Base-by-base conservation (phyloP, 2,329 filamentous ascomycete genomes). In the Penicillium palitans region DNA sequence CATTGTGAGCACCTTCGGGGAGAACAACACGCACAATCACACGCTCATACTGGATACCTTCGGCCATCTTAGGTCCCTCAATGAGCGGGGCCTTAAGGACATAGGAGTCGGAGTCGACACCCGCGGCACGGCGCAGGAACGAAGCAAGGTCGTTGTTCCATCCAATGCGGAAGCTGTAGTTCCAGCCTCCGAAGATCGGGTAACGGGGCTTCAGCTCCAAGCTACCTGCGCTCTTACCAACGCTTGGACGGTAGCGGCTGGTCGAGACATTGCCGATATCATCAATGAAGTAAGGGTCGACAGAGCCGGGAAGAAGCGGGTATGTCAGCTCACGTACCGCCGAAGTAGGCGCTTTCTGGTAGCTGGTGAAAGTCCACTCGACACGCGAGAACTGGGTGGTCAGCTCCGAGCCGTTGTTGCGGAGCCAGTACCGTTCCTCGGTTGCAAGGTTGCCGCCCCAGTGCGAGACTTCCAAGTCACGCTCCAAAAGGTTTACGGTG, bases 181-280 rank as follows among this genome's bases (percentile, higher is more conserved):
- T 96, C 95, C 95, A 99, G 60, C 91, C 92, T 60, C 95, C 95
- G 70, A 97, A 99, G 25, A 99, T 76, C n/a, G 95, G 95, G 76
- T 96, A 99, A 52, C 95, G 87, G 21, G 95, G 95, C 81, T 93
- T 95, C 62, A 97, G 83, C 76, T 97, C 93, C 29, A 99, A 84
- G 72, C 83, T 85, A 73, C 86, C 90, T 66, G 82, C 86, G 15
- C 59, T 65, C 63, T 62, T 68, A 42, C 63, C 65, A 61, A 69
- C 70, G 19, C 76, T 75, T 1, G 77, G 78, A 49, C 93, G 85
- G 83, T 96, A 99, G 62, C 85, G 85, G 56, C 92, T 96, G 0
- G 95, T 99, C 29, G 93, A 96, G 31, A 99, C 92, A 72, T 99
- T 99, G 66, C 95, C 95, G 70, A 99, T 96, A 68, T 91, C 90